Conservation (phyloP, 257 asterid genomes). For the Pogostemon cablin region DNA sequence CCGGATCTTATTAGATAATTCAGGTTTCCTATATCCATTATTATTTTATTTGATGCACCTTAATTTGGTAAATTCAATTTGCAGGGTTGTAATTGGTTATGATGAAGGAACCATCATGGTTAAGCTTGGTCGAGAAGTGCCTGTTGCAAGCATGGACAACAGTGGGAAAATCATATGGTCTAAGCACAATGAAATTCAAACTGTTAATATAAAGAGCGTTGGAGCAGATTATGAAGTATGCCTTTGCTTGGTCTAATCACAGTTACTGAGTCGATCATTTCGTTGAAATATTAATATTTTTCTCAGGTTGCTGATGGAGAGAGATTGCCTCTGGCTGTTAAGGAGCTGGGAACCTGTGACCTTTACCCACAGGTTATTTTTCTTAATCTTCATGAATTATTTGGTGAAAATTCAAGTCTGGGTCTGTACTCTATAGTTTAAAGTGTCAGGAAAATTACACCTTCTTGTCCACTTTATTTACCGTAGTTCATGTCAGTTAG, state of each 20-base stretch:
- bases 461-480: constrained; percentile 6
- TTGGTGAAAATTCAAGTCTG: constrained; percentile 17
- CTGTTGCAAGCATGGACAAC: constrained; percentile 95
- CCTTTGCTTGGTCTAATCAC: background rate
- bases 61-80: constrained; percentile 31
- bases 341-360: constrained; percentile 97
- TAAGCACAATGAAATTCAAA: constrained; percentile 96
- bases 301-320: constrained; percentile 93
- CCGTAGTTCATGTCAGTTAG: background rate
- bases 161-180: constrained; percentile 98
- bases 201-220: constrained; percentile 90
- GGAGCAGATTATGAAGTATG: constrained; percentile 89
- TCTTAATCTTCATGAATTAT: constrained; percentile 12
- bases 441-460: constrained; percentile 14
- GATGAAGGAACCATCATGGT: constrained; percentile 99
- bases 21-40: background rate
- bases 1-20: constrained; percentile 14
- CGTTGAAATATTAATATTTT: constrained; percentile 30
- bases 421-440: constrained; percentile 4
- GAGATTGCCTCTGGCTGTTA: constrained; percentile 91
- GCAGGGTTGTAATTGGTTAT: constrained; percentile 94
- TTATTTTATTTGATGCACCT: constrained; percentile 24
- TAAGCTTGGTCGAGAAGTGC: constrained; percentile 96
- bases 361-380: constrained; percentile 92
- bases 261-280: constrained; percentile 23